These are phyloP conservation scores for Avena insularis DNA, from an alignment of 176 grass and related monocot species.

Conservation along the genomic window DNA sequence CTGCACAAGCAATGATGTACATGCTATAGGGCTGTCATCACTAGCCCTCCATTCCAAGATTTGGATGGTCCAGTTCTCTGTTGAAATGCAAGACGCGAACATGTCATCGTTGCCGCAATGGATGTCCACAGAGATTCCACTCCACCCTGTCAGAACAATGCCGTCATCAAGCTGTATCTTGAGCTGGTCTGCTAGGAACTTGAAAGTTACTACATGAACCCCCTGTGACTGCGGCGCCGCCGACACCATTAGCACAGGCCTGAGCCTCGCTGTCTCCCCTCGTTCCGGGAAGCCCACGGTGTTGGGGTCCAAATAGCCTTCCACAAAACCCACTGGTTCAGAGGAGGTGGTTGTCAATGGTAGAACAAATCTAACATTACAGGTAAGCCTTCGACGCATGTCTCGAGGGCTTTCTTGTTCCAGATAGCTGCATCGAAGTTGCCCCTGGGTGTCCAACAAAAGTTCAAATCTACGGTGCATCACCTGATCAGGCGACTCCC, in stretches of 20 bases:
- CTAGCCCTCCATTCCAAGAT: neutral
- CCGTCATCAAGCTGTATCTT: neutral
- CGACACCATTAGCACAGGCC: slow-evolving; percentile 8
- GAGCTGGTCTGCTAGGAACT: slow-evolving; percentile 8
- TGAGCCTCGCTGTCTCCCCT: neutral
- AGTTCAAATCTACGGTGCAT: slow-evolving; percentile 1
- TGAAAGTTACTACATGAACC: neutral
- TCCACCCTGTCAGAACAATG: neutral
- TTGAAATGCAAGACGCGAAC: neutral
- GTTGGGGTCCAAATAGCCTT: neutral
- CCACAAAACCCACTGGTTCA: slow-evolving; percentile 4
- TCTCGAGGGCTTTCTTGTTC: neutral
- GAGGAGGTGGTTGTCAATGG: neutral
- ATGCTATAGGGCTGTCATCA: neutral
- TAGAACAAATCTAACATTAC: neutral
- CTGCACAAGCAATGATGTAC: neutral
- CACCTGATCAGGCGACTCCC: neutral
- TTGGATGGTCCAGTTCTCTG: neutral
- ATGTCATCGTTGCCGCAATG: neutral
- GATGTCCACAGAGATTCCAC: neutral
- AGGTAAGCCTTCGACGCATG: slow-evolving; percentile 13
- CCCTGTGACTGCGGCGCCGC: neutral
- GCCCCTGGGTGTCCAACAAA: neutral
- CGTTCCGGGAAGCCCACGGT: neutral
- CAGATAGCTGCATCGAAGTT: neutral